Evolutionary conservation across 345 rosid species (phyloP), one percentile per base, ranked within the genome.

Genomic region (Hibiscus trionum): DNA sequence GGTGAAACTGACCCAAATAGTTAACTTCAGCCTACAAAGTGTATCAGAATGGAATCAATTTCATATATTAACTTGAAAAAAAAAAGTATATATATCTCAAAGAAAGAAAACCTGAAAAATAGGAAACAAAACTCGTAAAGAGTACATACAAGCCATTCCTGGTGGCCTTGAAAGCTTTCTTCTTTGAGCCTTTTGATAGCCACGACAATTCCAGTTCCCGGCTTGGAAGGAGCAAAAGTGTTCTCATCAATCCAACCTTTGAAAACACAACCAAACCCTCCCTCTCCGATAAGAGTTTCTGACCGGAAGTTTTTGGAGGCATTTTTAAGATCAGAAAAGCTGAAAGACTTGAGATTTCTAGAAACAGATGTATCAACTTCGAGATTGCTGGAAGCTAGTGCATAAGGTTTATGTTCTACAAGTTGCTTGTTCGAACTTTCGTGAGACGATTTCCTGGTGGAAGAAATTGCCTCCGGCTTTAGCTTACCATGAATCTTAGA

Each of bases 111-210:
- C 9, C 15, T 11, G 16, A 72, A 21, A 47, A 55, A 71, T 39
- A 69, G 74, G 61, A 60, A 21, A 66, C 4, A 6, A 6, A 52
- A 37, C 58, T 19, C 8, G 60, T 10, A 67, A 46, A 49, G 49
- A 39, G 69, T 26, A 81, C 89, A 21, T 86, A 88, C 93, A 77
- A 88, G 90, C 93, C 93, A 88, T 75, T 88, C 93, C 81, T 80
- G 85, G 73, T 88, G 90, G 59, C 93, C 93, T 78, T 88, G 93
- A 77, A 76, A 86, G 80, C 93, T 88, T 77, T 82, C 90, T 27
- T 81, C 39, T 72, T 84, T 85, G 71, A 88, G 89, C 42, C 33
- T 88, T 84, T 88, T 88, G 67, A 88, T 76, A 1, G 93, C 93
- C 39, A 88, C 90, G 27, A 77, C 84, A 49, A 81, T 74, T 59